A percentile compares a stretch with the other conserved stretches of the same genome.
Evolutionary conservation across 495 filamentous ascomycete genomes (phyloP).

Genomic region (Penicillium paradoxum): DNA sequence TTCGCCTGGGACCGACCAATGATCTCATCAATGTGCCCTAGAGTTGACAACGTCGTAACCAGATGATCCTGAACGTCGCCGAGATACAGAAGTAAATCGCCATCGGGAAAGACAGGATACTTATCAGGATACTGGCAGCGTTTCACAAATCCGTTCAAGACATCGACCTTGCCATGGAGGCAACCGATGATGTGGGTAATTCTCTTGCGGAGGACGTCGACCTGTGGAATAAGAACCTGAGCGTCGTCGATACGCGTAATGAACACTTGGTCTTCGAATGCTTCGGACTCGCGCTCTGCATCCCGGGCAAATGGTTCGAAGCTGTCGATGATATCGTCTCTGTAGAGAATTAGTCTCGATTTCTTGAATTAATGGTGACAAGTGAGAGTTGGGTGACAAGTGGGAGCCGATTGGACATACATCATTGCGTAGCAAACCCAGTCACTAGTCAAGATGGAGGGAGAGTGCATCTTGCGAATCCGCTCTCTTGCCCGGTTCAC

Average conservation of each 20-base stretch:
- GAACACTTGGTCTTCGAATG: constrained; percentile 89
- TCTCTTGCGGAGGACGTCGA: constrained; percentile 81
- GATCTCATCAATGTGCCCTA: constrained; percentile 92
- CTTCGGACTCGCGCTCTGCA: constrained; percentile 74
- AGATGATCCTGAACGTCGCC: constrained; percentile 96
- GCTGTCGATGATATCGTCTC: constrained; percentile 90
- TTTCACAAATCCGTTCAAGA: constrained; percentile 93
- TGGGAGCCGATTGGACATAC: constrained; percentile 52
- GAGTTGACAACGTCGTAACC: constrained; percentile 88
- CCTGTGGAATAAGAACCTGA: constrained; percentile 68
- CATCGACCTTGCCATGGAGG: constrained; percentile 87
- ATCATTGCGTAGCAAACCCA: constrained; percentile 98
- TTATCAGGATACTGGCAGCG: constrained; percentile 77
- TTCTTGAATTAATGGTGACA: background rate
- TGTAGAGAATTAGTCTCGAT: constrained; percentile 29
- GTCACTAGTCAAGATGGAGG: constrained; percentile 77
- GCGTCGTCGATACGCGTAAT: constrained; percentile 80
- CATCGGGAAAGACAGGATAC: constrained; percentile 77
- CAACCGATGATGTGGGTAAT: constrained; percentile 85
- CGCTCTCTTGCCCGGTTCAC: constrained; percentile 74
- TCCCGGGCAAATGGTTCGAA: constrained; percentile 77
- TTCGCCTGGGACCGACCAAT: constrained; percentile 82
- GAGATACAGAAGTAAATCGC: constrained; percentile 86
- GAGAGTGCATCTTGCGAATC: constrained; percentile 79
- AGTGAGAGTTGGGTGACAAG: background rate